phyloP scores from a whole-genome alignment of 352 stramenopile genomes.

The Globisporangium echinulatum region DNA sequence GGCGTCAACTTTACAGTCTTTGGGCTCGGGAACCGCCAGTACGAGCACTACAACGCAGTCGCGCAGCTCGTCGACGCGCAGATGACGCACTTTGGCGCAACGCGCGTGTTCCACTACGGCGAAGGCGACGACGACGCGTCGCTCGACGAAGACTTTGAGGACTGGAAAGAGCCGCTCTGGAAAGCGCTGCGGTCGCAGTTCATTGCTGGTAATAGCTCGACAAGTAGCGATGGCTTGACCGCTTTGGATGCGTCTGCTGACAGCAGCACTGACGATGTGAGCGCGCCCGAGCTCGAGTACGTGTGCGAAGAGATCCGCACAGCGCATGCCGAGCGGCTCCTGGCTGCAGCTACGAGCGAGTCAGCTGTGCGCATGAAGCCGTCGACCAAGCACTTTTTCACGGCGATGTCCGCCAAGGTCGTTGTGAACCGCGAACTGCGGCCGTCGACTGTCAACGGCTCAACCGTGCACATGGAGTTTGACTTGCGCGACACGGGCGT shows the following conservation, averaged over 20 bases:
- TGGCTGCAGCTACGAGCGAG: conserved; percentile 7
- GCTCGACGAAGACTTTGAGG: conserved; percentile 90
- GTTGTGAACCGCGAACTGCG: conserved; percentile 89
- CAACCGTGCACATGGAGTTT: conserved; percentile 88
- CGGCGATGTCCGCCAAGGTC: conserved; percentile 73
- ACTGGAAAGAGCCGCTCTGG: conserved; percentile 95
- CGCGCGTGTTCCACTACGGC: conserved; percentile 85
- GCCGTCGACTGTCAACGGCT: conserved; percentile 63
- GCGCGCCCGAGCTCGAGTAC: conserved; percentile 56
- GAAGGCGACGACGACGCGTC: conserved; percentile 96
- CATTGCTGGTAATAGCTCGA: conserved; percentile 9
- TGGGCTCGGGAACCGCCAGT: conserved; percentile 97
- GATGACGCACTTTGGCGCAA: conserved; percentile 81
- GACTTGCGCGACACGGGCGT: conserved; percentile 75
- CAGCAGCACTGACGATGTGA: conserved; percentile 18
- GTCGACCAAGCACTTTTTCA: conserved; percentile 91
- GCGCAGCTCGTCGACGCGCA: conserved; percentile 88
- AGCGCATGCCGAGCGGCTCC: conserved; percentile 11
- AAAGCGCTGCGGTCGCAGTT: conserved; percentile 58
- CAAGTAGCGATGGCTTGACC: too few species aligned
- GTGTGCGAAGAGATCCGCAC: conserved; percentile 37
- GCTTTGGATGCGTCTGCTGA: too few species aligned
- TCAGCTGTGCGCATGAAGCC: conserved; percentile 42
- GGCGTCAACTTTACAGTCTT: conserved; percentile 93
- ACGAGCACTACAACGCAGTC: conserved; percentile 98